Base-by-base conservation (phyloP, 192 early-diverging fungal genomes). In the Linnemannia elongata region DNA sequence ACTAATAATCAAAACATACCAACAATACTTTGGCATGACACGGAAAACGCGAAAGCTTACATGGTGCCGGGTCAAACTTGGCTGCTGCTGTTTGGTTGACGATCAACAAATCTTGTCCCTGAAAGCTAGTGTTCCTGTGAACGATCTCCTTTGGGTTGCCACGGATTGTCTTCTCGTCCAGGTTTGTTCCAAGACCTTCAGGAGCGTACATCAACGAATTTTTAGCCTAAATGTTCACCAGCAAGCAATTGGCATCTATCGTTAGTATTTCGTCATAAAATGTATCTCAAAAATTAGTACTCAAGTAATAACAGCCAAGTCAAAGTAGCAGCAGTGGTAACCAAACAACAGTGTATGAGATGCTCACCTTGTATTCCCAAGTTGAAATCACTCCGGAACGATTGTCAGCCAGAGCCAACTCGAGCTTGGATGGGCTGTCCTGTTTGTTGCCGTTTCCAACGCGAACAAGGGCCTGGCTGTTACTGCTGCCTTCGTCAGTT, bases 191-290 rank as follows among this genome's bases (percentile, higher is more conserved):
- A 18, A 87, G 74, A 18, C 89, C 92, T 39, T 95, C 92, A 0
- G 93, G 94, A 72, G 87, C 86, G 81, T 96, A 96, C 95, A 97
- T 96, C n/a, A 97, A 80, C 0, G 92, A 55, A 74, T 95, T 96
- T 57, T 91, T 92, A n/a, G 93, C 90, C 87, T 93, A 77, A 35
- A 47, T 20, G 17, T 41, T 39, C 45, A 71, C 52, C 33, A 79
- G 20, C 15, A 38, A 20, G 35, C 30, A 71, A 13, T 17, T 18
- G 38, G 13, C 13, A 12, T 66, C 60, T 66, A 66, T 33, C 44
- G 30, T 66, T 66, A 66, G 60, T 66, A 66, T 33, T 30, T 66
- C 60, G 12, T 66, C 30, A 66, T 66, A 66, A 7, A 66, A 10
- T 0, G 8, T 0, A n/a, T 39, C 42, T 22, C 68, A 30, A 38